phyloP scores from a whole-genome alignment of 495 filamentous ascomycete species.

The Aspergillus incahuasiensis region DNA sequence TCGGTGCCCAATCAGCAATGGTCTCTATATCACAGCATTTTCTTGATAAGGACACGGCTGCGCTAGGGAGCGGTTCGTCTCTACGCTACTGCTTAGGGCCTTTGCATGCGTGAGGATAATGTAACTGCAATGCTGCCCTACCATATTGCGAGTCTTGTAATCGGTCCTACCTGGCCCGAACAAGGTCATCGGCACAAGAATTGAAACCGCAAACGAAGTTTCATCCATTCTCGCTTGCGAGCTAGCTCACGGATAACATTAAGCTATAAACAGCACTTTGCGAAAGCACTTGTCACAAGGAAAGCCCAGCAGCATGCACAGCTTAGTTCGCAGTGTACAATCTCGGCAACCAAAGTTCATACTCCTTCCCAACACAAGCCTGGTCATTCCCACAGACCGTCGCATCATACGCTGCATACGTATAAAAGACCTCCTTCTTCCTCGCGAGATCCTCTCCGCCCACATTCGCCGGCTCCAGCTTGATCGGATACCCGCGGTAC shows the following conservation, averaged over 20 bases:
- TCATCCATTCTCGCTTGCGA: too few species aligned
- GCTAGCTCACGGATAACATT: too few species aligned
- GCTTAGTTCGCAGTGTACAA: slow-evolving; percentile 5
- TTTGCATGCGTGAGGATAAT: neutral
- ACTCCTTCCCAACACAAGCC: slow-evolving; percentile 5
- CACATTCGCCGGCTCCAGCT: neutral
- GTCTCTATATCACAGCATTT: neutral
- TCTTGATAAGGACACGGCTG: neutral
- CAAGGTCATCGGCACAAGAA: too few species aligned
- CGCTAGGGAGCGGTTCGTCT: neutral
- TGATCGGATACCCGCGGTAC: slow-evolving; percentile 18
- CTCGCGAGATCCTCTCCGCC: neutral
- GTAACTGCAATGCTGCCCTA: neutral
- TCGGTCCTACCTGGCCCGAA: too few species aligned
- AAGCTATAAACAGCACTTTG: neutral
- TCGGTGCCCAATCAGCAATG: neutral
- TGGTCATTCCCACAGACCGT: slow-evolving; percentile 1
- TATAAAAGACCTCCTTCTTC: slow-evolving; percentile 9
- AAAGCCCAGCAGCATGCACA: neutral
- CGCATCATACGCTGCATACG: slow-evolving; percentile 5
- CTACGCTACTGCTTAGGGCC: neutral
- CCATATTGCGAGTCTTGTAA: too few species aligned
- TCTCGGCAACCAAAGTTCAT: slow-evolving; percentile 8
- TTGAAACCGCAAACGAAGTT: too few species aligned
- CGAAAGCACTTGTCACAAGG: neutral